Percentiles rank a stretch among this genome's conserved stretches.
phyloP scores from a whole-genome alignment of 805 yeast species.

The Jamesozyma spencerorum region DNA sequence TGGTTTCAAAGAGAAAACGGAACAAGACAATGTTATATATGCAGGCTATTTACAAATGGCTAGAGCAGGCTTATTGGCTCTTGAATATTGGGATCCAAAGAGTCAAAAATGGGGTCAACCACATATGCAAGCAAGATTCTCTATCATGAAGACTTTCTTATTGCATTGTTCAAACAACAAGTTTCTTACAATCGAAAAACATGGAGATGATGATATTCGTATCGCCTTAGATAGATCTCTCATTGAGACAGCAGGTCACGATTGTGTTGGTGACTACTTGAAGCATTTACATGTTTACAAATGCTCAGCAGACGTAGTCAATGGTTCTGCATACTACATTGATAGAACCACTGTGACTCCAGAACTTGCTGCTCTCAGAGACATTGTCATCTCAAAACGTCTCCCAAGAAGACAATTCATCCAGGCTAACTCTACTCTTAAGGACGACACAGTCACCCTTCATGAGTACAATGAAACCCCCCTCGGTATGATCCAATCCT shows the following conservation, averaged over 20 bases:
- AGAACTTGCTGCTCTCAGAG: conserved; percentile 57
- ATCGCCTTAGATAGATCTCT: conserved; percentile 51
- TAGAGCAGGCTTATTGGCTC: conserved; percentile 73
- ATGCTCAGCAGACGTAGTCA: conserved; percentile 60
- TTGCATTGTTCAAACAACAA: conserved; percentile 44
- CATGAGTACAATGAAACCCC: conserved; percentile 67
- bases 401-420: conserved; percentile 77
- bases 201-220: conserved; percentile 47
- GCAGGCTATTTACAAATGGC: conserved; percentile 75
- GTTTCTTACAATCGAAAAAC: conserved; percentile 46
- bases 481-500: conserved; percentile 71
- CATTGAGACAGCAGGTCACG: conserved; percentile 61
- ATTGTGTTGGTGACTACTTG: conserved; percentile 63
- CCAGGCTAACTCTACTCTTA: conserved; percentile 63
- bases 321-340: conserved; percentile 54
- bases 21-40: conserved; percentile 54
- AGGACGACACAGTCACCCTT: conserved; percentile 30
- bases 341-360: conserved; percentile 60
- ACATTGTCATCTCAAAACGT: conserved; percentile 58
- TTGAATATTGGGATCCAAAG: conserved; percentile 82
- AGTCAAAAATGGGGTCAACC: conserved; percentile 88
- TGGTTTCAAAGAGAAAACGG: conserved; percentile 49
- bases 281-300: conserved; percentile 69
- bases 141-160: conserved; percentile 67
- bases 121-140: conserved; percentile 88